Base-by-base conservation (phyloP, 306 rosid genomes). In the Parietaria judaica region DNA sequence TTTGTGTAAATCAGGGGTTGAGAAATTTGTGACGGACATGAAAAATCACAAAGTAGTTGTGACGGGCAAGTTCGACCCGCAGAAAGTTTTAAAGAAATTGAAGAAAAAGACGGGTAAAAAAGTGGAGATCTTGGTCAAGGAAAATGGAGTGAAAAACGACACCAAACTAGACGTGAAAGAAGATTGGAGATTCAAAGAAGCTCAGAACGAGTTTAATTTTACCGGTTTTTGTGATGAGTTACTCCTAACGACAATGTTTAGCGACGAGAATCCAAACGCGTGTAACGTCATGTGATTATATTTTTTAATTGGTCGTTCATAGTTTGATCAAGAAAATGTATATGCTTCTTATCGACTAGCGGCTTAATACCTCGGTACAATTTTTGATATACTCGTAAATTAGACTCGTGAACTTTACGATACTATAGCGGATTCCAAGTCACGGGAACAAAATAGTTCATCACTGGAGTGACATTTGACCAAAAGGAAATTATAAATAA, bases 191-290 rank as follows among this genome's bases (percentile, higher is more conserved):
- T n/a, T 1, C 14, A 49, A 9, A 49, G 53, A 49, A 4, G 53
- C 53, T 8, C 7, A 41, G 45, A 41, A 1, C 6, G 45, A 49
- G 53, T 9, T 49, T 9, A 49, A 3, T 1, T 14, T 14, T 53
- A 14, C 17, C 8, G 53, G 13, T 10, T n/a, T 65, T 75, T 2
- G 75, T n/a, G 66, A 47, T 14, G 75, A 70, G 8, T 11, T 23
- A 23, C 31, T 54, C 51, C 41, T 72, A n/a, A 56, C 77, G 0
- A 69, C 73, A 74, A 70, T 85, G 80, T 85, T 90, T 14, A 90
- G 84, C 43, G 97, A 90, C 48, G 94, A 90, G 67, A 87, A 87
- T 60, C 90, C 97, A 56, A 76, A 84, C 68, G 90, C 96, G 14
- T 90, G 94, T 81, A 62, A 39, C 59, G 48, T 85, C 5, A 87